Evolutionary conservation across 768 basidiomycete genomes (phyloP).

Genomic region (Royoungia palumana): DNA sequence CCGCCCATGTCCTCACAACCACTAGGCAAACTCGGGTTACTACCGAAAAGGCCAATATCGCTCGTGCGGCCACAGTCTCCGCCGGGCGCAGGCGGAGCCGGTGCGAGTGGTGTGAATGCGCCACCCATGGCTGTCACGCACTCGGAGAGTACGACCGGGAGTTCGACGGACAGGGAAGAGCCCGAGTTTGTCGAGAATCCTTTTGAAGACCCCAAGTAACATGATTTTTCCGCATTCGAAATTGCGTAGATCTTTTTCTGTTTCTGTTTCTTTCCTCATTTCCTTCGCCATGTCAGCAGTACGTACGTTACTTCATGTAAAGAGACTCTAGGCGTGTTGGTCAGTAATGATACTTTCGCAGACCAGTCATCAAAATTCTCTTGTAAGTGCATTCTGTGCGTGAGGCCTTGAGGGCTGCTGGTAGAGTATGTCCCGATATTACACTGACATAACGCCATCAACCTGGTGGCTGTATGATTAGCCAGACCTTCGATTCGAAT

Average conservation of each 20-base stretch:
- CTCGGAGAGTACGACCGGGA: slow-evolving; percentile 22
- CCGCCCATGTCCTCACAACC: background rate
- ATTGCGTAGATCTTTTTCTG: background rate
- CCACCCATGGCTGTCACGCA: slow-evolving; percentile 7
- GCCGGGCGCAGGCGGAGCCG: slow-evolving; percentile 12
- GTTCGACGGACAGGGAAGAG: slow-evolving; percentile 43
- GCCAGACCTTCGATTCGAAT: background rate
- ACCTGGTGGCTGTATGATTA: too few relatives aligned
- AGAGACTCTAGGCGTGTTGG: background rate
- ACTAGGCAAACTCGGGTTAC: slow-evolving; percentile 62
- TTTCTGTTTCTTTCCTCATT: too few relatives aligned
- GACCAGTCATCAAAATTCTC: background rate
- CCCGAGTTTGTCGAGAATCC: slow-evolving; percentile 74
- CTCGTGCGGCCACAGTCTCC: slow-evolving; percentile 36
- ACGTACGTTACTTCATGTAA: background rate
- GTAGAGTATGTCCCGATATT: too few relatives aligned
- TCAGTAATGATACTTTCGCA: background rate
- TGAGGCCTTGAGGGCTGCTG: background rate
- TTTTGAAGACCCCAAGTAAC: slow-evolving; percentile 50
- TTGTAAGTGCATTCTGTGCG: background rate
- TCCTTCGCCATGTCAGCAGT: too few relatives aligned
- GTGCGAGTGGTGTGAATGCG: background rate
- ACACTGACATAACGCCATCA: too few relatives aligned
- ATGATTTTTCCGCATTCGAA: background rate
- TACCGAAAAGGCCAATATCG: slow-evolving; percentile 74